Base-by-base conservation (phyloP, 768 basidiomycete genomes). In the Naganishia friedmannii region DNA sequence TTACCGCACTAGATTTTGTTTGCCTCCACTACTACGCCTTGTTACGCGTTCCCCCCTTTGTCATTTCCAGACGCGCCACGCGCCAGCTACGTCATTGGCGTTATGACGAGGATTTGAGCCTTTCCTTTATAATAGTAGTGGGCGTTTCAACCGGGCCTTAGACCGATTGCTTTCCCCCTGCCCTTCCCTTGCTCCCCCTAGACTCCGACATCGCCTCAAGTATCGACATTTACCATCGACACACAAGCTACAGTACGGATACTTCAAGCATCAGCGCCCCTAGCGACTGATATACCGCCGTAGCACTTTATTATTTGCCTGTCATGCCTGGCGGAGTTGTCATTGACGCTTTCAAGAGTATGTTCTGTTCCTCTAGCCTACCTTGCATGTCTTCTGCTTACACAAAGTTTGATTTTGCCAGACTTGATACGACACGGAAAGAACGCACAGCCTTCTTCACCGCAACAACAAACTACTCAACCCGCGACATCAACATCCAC, bases 321-420 rank as follows among this genome's bases (percentile, higher is more conserved):
- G 45, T 51, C 65, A 75, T 75, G 74, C 74, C 75, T 48, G 89
- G 67, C 0, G 67, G 67, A 48, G 67, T 68, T 3, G 67, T 92
- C 65, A 89, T 93, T 76, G 88, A 92, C 82, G 89, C 89, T 26
- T 90, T 93, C 84, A 93, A 92, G 85, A 93, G 91, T 92, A 79
- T 48, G 85, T 82, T 48, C 13, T 28, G 23, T 17, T n/a, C 21
- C n/a, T 28, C 0, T 42, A 9, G 68, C 26, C 54, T 67, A 46
- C 39, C 53, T 53, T 53, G 67, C 74, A 53, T 63, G 66, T 60
- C 57, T 72, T 13, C 70, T 63, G 45, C 70, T 71, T 55, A 67
- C 53, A n/a, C n/a, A n/a, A 37, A 37, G 34, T 4, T 37, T 37
- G 34, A 4, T 37, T 37, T 37, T 37, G 4, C 12, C 73, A 91